These are phyloP conservation scores for Collybia sp. DNA, from an alignment of 768 basidiomycete species.

Conservation along the genomic window DNA sequence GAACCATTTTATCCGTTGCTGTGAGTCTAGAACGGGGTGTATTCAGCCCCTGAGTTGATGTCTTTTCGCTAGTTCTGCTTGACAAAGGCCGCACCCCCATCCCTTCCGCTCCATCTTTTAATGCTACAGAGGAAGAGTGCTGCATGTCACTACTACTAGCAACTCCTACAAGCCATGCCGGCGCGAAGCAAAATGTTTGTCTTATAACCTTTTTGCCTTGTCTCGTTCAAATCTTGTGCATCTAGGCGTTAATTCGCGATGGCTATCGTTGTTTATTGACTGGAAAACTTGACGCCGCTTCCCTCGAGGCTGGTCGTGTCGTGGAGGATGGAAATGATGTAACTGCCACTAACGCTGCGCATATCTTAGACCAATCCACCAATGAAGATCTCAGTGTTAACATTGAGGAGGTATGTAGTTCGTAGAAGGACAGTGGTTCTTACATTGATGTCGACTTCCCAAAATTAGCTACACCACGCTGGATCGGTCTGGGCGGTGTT, in stretches of 20 bases:
- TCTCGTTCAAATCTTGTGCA: neutral
- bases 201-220: neutral
- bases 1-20: neutral
- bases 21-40: neutral
- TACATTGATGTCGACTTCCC: too few species aligned
- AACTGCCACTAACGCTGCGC: neutral
- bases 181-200: neutral
- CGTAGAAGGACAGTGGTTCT: too few species aligned
- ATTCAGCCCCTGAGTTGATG: neutral
- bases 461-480: slow-evolving; percentile 8
- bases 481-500: slow-evolving; percentile 14
- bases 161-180: neutral
- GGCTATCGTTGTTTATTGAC: neutral
- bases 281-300: neutral
- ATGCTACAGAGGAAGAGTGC: neutral
- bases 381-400: too few species aligned
- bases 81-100: neutral
- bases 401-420: too few species aligned
- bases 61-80: neutral
- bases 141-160: neutral
- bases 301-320: neutral
- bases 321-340: neutral
- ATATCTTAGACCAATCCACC: neutral
- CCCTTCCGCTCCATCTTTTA: neutral
- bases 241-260: neutral